Base-by-base conservation (phyloP, 1,139 yeast genomes). In the Pichia sp. region DNA sequence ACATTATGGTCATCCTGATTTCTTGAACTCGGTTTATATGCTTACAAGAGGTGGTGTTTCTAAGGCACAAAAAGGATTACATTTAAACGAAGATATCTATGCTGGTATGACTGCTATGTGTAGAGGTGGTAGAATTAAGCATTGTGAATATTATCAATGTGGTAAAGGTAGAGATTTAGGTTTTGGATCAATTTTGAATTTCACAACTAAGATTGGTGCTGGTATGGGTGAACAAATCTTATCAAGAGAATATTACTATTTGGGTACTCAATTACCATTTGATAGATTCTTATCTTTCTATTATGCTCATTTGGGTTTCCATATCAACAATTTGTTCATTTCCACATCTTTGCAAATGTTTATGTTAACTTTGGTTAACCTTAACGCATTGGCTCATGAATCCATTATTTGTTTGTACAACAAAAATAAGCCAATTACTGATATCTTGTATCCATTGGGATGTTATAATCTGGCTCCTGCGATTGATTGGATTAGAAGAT, bases 191-290 rank as follows among this genome's bases (percentile, higher is more conserved):
- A 75, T 75, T 44, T 61, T 73, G 50, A 75, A 73, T 50, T 75
- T 75, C 55, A 73, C 77, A 6, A 72, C 78, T 9, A 75, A 75
- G 48, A 74, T 75, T 50, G 80, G 80, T 1, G 75, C 79, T 8
- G 80, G 80, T 4, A 75, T 75, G 79, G 78, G 79, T 4, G 80
- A 75, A 53, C 80, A 75, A 52, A 69, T 73, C 64, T 63, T 75
- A 9, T 73, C 79, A 0, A 59, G 79, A 46, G 80, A 75, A 49
- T 75, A 73, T 53, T 75, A 69, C 51, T 41, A 41, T 33, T 32
- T 41, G 37, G 44, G 44, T 4, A 72, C 72, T 47, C 55, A 75
- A 36, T 56, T 75, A 29, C 77, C 78, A 1, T 57, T 74, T 38
- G 79, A 75, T 52, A 56, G 80, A 44, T 72, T 75, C 54, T 60